phyloP scores from a whole-genome alignment of 2,329 filamentous ascomycete species.

The Ambrosiella beaveri region DNA sequence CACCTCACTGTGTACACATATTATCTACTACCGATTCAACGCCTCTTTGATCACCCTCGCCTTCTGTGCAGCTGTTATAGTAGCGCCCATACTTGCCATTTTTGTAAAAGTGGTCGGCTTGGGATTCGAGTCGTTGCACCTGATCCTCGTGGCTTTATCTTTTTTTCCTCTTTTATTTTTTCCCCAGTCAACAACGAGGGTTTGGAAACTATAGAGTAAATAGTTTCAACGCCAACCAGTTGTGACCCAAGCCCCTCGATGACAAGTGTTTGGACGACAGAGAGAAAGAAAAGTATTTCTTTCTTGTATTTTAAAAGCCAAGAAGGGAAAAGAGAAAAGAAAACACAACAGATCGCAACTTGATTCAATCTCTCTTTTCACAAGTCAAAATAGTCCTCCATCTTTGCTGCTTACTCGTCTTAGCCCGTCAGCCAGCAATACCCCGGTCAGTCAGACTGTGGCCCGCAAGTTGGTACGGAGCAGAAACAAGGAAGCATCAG shows the following conservation, averaged over 20 bases:
- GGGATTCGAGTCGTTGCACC: neutral
- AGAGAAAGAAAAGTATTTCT: too few species aligned
- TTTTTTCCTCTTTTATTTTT: too few species aligned
- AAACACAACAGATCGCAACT: too few species aligned
- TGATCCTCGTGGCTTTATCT: neutral
- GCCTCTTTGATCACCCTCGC: neutral
- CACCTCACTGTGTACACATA: neutral
- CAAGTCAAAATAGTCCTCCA: too few species aligned
- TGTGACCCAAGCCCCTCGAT: too few species aligned
- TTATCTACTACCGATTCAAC: neutral
- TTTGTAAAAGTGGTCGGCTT: neutral
- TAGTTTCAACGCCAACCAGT: too few species aligned
- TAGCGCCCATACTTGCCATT: neutral
- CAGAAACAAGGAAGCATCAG: neutral
- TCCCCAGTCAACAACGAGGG: too few species aligned
- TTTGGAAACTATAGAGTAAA: too few species aligned
- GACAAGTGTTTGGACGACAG: too few species aligned
- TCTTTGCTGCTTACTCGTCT: neutral
- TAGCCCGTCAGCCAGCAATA: slow-evolving; percentile 4
- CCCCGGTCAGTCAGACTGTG: neutral
- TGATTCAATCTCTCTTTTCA: too few species aligned
- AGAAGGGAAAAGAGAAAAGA: too few species aligned
- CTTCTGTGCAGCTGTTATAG: neutral
- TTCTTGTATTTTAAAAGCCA: too few species aligned
- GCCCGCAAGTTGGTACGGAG: neutral